Base-by-base conservation (phyloP, 2,329 filamentous ascomycete species). In the Microdochium trichocladiopsis region DNA sequence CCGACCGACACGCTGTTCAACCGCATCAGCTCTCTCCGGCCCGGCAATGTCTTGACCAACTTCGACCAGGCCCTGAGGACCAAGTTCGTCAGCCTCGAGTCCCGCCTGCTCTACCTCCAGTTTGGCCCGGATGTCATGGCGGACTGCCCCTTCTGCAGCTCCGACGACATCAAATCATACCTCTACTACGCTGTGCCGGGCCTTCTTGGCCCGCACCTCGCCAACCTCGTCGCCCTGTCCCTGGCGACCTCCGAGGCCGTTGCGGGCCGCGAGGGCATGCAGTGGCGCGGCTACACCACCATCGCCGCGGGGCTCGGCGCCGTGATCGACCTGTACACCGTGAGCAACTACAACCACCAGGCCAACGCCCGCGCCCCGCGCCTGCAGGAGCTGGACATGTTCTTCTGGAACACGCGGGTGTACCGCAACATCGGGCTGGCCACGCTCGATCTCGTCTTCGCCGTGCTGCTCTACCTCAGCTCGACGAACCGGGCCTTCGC, bases 1-100 rank as follows among this genome's bases (percentile, higher is more conserved):
- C 85, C 90, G n/a, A 86, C 82, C 43, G 88, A 93, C 63, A 85
- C 95, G 31, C 78, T 97, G 55, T 94, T 96, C 69, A 83, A 80
- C 54, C 88, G 93, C 16, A 78, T 97, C 10, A 69, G 77, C 3
- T 67, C 76, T 2, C 63, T 86, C 1, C 79, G 86, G 0, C 72
- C 78, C 0, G 59, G 23, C 48, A 59, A 60, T 41, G 58, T 59
- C 10, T 74, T 89, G 2, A 85, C 81, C 0, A 56, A 70, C 0
- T 54, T 66, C 12, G 92, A 97, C 69, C 74, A 81, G 50, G 70
- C 77, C 23, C 77, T 97, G 10, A 79, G 83, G 50, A 70, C 74
- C 24, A 85, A 85, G 60, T 84, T 97, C 63, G 79, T 82, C 58
- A 86, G 80, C 55, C 72, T 86, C 51, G 84, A 90, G 58, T 87